Evolutionary conservation across 305 asterid species (phyloP).

Genomic region (Fraxinus albicans): DNA sequence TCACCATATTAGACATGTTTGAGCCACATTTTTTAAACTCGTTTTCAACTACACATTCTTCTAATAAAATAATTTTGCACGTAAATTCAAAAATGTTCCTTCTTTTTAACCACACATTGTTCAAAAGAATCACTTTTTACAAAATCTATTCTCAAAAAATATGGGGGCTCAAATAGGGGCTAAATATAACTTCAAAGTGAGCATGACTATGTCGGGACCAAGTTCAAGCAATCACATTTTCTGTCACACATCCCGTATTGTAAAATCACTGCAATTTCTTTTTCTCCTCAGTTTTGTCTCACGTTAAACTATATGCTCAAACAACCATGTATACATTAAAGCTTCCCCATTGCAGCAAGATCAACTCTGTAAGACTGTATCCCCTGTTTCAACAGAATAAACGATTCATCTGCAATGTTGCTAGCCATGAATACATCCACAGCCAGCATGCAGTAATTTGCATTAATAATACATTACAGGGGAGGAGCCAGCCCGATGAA

Average conservation of each 20-base stretch:
- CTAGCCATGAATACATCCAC: background rate
- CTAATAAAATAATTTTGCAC: background rate
- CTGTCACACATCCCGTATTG: background rate
- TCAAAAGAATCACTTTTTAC: background rate
- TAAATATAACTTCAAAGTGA: background rate
- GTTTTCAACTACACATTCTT: background rate
- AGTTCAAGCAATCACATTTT: slow-evolving; percentile 10
- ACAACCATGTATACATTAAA: background rate
- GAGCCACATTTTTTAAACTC: background rate
- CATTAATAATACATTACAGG: background rate
- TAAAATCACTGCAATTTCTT: background rate
- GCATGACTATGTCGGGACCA: background rate
- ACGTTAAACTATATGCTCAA: background rate
- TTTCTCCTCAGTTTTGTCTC: background rate
- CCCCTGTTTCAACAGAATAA: slow-evolving; percentile 16
- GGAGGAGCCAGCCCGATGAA: no score
- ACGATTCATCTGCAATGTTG: background rate
- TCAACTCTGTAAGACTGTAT: background rate
- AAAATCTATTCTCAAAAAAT: background rate
- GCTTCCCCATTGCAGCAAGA: background rate
- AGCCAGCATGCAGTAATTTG: background rate
- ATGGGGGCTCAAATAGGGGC: background rate
- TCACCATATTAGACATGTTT: background rate
- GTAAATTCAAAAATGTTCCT: no score
- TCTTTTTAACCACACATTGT: background rate